Evolutionary conservation across 208 protist genomes (phyloP).

Genomic region (Naegleria gruberi): DNA sequence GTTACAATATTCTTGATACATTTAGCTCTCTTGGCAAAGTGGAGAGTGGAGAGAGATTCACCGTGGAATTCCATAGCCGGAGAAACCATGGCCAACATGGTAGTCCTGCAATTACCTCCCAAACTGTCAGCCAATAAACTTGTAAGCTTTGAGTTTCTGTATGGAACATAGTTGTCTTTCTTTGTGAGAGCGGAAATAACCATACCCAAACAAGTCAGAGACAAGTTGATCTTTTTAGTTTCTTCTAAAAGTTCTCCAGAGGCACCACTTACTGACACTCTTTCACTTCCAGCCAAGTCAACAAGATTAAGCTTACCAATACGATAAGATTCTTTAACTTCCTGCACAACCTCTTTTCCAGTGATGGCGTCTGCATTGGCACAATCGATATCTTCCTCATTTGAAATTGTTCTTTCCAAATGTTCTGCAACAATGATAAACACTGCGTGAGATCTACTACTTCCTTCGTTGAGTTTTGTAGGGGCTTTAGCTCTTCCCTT

Average conservation of each 20-base stretch:
- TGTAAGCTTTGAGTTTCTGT: conserved; percentile 47
- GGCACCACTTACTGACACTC: conserved; percentile 55
- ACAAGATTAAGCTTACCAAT: conserved; percentile 82
- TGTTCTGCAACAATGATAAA: conserved; percentile 49
- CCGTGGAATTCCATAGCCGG: conserved; percentile 55
- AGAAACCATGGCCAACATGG: conserved; percentile 68
- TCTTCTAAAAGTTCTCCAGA: conserved; percentile 57
- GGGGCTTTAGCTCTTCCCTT: conserved; percentile 47
- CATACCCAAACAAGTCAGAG: conserved; percentile 58
- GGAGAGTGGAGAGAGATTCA: conserved; percentile 76
- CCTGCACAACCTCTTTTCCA: not conserved
- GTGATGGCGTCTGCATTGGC: not conserved
- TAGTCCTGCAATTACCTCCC: conserved; percentile 79
- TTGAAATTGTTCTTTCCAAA: conserved; percentile 16
- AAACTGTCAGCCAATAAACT: conserved; percentile 48
- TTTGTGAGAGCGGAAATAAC: conserved; percentile 57
- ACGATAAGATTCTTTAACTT: conserved; percentile 30
- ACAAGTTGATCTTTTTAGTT: conserved; percentile 60
- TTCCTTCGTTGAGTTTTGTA: conserved; percentile 49
- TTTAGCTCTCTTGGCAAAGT: conserved; percentile 48
- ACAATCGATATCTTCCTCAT: conserved; percentile 26
- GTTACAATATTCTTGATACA: conserved; percentile 49
- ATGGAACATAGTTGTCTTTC: conserved; percentile 40
- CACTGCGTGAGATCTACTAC: conserved; percentile 45
- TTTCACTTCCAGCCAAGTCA: conserved; percentile 82